These are phyloP conservation scores for Barbarea vulgaris DNA, from an alignment of 345 rosid species.

Conservation along the genomic window DNA sequence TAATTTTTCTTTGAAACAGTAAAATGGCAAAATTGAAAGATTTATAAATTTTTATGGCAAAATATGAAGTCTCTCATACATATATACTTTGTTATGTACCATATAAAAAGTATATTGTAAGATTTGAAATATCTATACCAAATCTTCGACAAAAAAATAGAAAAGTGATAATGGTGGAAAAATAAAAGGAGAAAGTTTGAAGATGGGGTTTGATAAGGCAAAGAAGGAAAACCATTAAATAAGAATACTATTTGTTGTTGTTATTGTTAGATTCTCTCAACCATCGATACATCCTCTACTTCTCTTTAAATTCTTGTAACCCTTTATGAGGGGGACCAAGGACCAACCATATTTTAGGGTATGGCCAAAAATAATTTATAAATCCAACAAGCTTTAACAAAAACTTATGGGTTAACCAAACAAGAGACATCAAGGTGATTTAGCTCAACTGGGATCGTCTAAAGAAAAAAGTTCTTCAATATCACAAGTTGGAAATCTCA, in stretches of 20 bases:
- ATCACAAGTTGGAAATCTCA: background rate
- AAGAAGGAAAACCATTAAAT: conserved; percentile 45
- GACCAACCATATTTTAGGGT: conserved; percentile 44
- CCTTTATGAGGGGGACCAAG: conserved; percentile 44
- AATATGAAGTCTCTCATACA: too few species aligned
- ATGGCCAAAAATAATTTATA: conserved; percentile 37
- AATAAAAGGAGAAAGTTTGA: conserved; percentile 34
- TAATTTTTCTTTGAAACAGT: too few species aligned
- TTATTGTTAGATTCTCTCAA: conserved; percentile 43
- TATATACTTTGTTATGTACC: conserved; percentile 30
- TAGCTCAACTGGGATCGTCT: background rate
- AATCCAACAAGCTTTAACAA: conserved; percentile 29
- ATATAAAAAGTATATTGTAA: conserved; percentile 28
- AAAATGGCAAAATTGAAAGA: too few species aligned
- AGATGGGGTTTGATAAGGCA: conserved; percentile 47
- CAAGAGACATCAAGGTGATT: conserved; percentile 14
- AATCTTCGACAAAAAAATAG: conserved; percentile 34
- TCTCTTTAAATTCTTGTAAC: conserved; percentile 42
- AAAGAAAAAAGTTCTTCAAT: background rate
- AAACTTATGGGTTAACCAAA: conserved; percentile 32
- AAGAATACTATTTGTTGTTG: conserved; percentile 39
- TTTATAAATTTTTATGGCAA: too few species aligned
- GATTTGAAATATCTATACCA: conserved; percentile 40
- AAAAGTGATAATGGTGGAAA: conserved; percentile 39
- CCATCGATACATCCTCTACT: conserved; percentile 35